Evolutionary conservation across 2,329 filamentous ascomycete species (phyloP), one percentile per base, ranked within the genome.

Genomic region (Exophiala oligosperma): DNA sequence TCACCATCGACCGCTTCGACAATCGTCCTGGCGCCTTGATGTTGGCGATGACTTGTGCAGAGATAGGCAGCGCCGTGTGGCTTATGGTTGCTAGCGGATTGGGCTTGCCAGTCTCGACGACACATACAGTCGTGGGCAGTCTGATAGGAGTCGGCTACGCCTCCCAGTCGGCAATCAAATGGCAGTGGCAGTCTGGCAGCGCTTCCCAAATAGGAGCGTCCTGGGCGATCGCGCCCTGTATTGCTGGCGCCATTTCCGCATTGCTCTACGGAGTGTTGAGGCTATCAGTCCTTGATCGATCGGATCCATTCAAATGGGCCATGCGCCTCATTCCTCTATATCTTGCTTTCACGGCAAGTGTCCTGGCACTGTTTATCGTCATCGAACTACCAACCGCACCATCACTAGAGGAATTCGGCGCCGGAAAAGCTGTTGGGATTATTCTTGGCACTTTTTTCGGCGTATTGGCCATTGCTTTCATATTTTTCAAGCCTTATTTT

Each of bases 281-380:
- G 69, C 75, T 78, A 62, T 62, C 71, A 6, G 79, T 83, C 2
- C 78, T 81, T 35, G 74, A 80, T 63, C 77, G 79, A 55, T 66
- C 69, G 21, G 77, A 82, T 54, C 73, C 79, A 0, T 75, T 81
- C 59, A 77, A 78, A 53, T 78, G 77, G 73, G 79, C 74, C 2
- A 74, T 83, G 69, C 74, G 73, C 49, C 69, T 79, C 37, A 77
- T 79, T 35, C 78, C 80, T 3, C 70, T 77, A 67, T 83, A 80
- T 67, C 76, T 81, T 52, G 74, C 78, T 49, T 63, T 76, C 49
- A 81, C 80, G 0, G 77, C 73, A 44, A 78, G 72, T 17, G 73
- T 82, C 51, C 76, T 81, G 44, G 77, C 79, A 3, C 73, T 89
- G 69, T 81, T 88, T 59, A 82, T 89, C 56, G 78, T 88, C 48